Evolutionary conservation across 1,284 basidiomycete species (phyloP), one percentile per base, ranked within the genome.

Genomic region (Ustilago loliicola): DNA sequence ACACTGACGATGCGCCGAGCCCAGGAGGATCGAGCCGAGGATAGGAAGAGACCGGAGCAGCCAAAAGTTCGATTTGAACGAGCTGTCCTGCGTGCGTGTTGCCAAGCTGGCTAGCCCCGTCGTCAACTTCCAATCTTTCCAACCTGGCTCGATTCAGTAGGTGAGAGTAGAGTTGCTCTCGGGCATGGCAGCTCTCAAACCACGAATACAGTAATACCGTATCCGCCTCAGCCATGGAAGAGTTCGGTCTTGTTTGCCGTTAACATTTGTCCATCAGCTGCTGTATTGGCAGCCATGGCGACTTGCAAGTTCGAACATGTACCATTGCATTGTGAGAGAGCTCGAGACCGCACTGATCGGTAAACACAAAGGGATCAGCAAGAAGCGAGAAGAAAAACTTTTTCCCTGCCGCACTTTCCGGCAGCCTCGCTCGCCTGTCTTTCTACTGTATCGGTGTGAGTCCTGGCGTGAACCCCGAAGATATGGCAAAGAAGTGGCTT

Each of bases 31-130:
- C 71, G 71, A 57, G 56, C 27, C 5, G 29, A 52, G 61, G 65
- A 73, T 72, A 73, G 71, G 71, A 54, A 73, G 57, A 66, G 71
- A 73, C 71, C 71, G 71, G 71, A 73, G 71, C 71, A 42, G n/a
- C 55, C 34, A 29, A 65, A 64, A 67, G 34, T 73, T 73, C 65
- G 61, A 73, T 61, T 55, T 50, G 25, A 19, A n/a, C 3, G 23
- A 21, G 42, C 42, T 45, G 42, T 40, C 29, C 8, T 32, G 36
- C 17, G 10, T 34, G 36, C 19, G 47, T 29, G 34, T 30, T 36
- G 64, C 64, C 70, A 61, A 60, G 62, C 67, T 70, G 56, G 67
- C 42, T 0, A 21, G 8, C 15, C 7, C 25, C 48, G 25, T 23
- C 48, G 13, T 51, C 47, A 60, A 36, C 58, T 36, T 36, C 38